Evolutionary conservation across 768 basidiomycete genomes (phyloP).

Genomic region (Lactarius vividus): DNA sequence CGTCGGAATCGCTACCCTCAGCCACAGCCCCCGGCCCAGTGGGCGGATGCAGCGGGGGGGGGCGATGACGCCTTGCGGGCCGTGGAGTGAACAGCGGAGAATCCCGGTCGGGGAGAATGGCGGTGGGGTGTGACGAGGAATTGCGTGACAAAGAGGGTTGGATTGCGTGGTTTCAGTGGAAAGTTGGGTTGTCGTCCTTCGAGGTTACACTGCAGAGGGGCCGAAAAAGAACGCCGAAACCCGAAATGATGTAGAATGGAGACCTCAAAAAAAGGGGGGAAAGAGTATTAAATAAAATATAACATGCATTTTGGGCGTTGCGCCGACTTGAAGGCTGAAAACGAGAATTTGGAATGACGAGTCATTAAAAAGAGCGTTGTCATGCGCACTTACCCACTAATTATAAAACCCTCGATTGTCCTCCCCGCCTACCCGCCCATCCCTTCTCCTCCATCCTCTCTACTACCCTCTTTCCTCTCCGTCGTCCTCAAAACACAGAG

Average conservation of each 20-base stretch:
- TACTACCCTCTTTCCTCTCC: background rate
- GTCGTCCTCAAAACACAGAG: background rate
- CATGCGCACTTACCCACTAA: conserved; percentile 16
- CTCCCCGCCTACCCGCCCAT: conserved; percentile 10
- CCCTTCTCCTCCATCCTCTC: background rate
- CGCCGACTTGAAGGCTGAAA: conserved; percentile 2
- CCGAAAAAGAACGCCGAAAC: background rate
- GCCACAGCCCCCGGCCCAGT: background rate
- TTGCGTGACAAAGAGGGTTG: background rate
- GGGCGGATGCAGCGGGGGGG: background rate
- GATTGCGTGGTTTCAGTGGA: background rate
- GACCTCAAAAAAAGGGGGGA: conserved; percentile 1
- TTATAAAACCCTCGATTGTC: conserved; percentile 4
- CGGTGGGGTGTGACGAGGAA: background rate
- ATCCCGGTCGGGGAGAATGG: background rate
- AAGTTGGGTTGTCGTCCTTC: background rate
- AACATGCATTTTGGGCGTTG: conserved; percentile 21
- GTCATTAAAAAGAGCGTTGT: conserved; percentile 21
- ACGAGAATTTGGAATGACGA: conserved; percentile 12
- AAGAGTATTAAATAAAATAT: background rate
- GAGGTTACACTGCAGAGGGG: background rate
- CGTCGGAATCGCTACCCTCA: background rate
- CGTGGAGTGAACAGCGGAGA: background rate
- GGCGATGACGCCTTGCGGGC: background rate
- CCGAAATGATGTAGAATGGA: background rate